These are phyloP conservation scores for Aurinia saxatilis DNA, from an alignment of 345 rosid species.

Conservation along the genomic window DNA sequence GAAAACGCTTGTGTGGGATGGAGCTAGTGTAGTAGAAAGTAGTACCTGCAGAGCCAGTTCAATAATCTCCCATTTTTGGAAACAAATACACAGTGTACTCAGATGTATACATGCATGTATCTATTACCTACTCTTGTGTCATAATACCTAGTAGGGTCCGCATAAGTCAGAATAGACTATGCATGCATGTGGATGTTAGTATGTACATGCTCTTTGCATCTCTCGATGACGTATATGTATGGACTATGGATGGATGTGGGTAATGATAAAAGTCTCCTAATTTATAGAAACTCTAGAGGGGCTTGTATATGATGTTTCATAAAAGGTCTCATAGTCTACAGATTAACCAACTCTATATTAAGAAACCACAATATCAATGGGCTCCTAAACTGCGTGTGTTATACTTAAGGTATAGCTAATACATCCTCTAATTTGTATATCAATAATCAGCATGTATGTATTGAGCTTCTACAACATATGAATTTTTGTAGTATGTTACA, in stretches of 20 bases:
- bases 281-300: not conserved
- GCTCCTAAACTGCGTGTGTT: no score
- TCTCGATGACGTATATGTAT: not conserved
- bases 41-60: not conserved
- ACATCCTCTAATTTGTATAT: no score
- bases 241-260: not conserved
- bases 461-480: no score
- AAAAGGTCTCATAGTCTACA: no score
- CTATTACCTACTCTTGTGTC: not conserved
- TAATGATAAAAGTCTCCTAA: not conserved
- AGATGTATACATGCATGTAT: not conserved
- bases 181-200: not conserved
- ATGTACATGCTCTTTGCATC: slow-evolving; percentile 7
- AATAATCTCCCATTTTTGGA: not conserved
- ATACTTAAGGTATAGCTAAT: no score
- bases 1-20: not conserved
- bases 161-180: no score
- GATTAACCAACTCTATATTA: no score
- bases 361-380: no score
- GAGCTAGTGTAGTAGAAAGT: not conserved
- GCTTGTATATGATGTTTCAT: no score
- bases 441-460: no score
- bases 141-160: not conserved
- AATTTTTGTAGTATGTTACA: no score
- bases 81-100: not conserved